These are phyloP conservation scores for Juglanconis juglandina DNA, from an alignment of 2,329 filamentous ascomycete genomes.

Conservation along the genomic window DNA sequence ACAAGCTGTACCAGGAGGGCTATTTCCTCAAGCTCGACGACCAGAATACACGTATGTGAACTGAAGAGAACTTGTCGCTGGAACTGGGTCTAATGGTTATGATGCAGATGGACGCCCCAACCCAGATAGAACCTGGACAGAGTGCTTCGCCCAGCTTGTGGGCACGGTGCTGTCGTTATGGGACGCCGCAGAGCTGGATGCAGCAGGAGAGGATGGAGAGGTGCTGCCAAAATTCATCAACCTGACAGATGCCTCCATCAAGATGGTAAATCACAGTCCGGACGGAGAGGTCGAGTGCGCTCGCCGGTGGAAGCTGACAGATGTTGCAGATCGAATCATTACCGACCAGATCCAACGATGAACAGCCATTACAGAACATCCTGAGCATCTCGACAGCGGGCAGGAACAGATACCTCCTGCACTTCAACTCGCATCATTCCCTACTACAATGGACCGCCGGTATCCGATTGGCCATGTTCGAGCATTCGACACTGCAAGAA, in stretches of 20 bases:
- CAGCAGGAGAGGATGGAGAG: conserved; percentile 71
- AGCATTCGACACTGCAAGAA: conserved; percentile 89
- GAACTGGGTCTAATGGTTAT: conserved; percentile 20
- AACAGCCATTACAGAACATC: conserved; percentile 87
- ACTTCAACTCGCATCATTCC: conserved; percentile 93
- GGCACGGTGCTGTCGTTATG: conserved; percentile 92
- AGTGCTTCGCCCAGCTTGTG: conserved; percentile 95
- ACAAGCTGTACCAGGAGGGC: conserved; percentile 96
- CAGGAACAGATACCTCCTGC: conserved; percentile 89
- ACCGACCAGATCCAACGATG: conserved; percentile 72
- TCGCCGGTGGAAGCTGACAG: conserved; percentile 18
- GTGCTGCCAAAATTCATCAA: conserved; percentile 72
- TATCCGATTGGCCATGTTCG: conserved; percentile 90
- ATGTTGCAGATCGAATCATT: conserved; percentile 73
- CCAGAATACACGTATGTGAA: conserved; percentile 76
- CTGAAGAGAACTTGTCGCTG: conserved; percentile 14
- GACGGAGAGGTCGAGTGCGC: neutral
- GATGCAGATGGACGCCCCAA: conserved; percentile 78
- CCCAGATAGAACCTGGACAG: conserved; percentile 83
- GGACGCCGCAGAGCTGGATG: conserved; percentile 90
- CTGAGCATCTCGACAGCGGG: conserved; percentile 94
- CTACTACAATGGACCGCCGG: conserved; percentile 94
- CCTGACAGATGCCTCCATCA: conserved; percentile 92
- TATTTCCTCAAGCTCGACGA: conserved; percentile 98
- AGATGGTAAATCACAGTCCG: conserved; percentile 68